Percentiles rank a stretch among this genome's conserved stretches.
phyloP scores from a whole-genome alignment of 2,329 filamentous ascomycete species.

The Canariomyces notabilis region DNA sequence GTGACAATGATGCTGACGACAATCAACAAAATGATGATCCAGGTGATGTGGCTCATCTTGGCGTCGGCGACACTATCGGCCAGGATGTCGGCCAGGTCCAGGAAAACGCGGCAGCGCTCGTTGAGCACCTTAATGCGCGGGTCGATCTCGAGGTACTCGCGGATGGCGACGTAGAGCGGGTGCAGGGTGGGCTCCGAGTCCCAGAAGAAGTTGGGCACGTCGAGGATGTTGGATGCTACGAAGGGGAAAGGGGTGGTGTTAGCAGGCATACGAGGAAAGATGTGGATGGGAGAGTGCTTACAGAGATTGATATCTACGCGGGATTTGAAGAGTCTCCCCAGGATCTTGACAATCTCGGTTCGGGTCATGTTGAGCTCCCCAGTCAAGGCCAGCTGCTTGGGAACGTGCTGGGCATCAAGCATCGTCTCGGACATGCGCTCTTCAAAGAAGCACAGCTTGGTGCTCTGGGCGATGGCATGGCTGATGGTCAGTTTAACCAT shows the following conservation, averaged over 20 bases:
- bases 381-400: slow-evolving; percentile 80
- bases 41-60: slow-evolving; percentile 94
- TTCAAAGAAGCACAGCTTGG: slow-evolving; percentile 93
- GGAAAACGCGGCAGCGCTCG: slow-evolving; percentile 91
- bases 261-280: neutral
- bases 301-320: slow-evolving; percentile 96
- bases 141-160: slow-evolving; percentile 97
- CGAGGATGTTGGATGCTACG: slow-evolving; percentile 85
- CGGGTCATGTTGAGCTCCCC: slow-evolving; percentile 88
- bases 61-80: slow-evolving; percentile 87
- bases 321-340: slow-evolving; percentile 86
- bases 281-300: slow-evolving; percentile 45
- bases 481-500: slow-evolving; percentile 99
- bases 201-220: slow-evolving; percentile 98
- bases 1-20: slow-evolving; percentile 87
- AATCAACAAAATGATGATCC: slow-evolving; percentile 96
- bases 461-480: slow-evolving; percentile 95
- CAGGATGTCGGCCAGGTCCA: slow-evolving; percentile 92
- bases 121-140: slow-evolving; percentile 94
- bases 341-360: slow-evolving; percentile 85
- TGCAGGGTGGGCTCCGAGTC: slow-evolving; percentile 92
- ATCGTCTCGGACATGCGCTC: slow-evolving; percentile 94
- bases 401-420: slow-evolving; percentile 86
- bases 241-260: slow-evolving; percentile 13
- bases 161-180: slow-evolving; percentile 87